phyloP scores from a whole-genome alignment of 139 green algal genomes.

The Micractinium conductrix region DNA sequence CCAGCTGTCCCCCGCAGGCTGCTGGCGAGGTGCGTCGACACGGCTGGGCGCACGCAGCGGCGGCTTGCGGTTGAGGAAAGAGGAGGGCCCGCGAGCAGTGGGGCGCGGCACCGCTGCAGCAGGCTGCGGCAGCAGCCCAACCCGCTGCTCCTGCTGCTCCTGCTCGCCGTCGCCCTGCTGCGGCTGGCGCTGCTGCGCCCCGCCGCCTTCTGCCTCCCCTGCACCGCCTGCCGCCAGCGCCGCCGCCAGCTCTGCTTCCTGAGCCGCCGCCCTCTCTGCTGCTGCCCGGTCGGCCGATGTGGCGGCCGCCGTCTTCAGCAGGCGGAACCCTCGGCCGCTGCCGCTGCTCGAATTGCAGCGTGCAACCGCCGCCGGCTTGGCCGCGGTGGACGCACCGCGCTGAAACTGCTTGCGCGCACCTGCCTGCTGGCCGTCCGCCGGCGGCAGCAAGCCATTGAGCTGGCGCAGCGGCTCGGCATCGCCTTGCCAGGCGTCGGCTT shows the following conservation, averaged over 20 bases:
- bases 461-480: too few species aligned
- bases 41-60: not conserved
- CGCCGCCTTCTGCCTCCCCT: not conserved
- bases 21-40: not conserved
- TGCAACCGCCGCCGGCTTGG: not conserved
- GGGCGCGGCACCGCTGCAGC: not conserved
- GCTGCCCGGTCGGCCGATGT: not conserved
- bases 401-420: not conserved
- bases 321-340: not conserved
- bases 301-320: slow-evolving; percentile 8
- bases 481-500: too few species aligned
- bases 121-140: not conserved
- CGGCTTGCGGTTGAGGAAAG: slow-evolving; percentile 11
- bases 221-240: not conserved
- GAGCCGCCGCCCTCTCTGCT: not conserved
- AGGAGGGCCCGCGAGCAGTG: not conserved
- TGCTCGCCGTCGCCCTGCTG: not conserved
- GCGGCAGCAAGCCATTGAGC: slow-evolving; percentile 2
- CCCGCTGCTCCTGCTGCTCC: not conserved
- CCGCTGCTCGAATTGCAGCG: not conserved
- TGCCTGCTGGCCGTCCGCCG: not conserved
- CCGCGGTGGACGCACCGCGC: not conserved
- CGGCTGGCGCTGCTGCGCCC: not conserved
- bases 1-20: not conserved
- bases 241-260: not conserved